These are phyloP conservation scores for Capronia coronata DNA, from an alignment of 2,329 filamentous ascomycete genomes.

Conservation along the genomic window DNA sequence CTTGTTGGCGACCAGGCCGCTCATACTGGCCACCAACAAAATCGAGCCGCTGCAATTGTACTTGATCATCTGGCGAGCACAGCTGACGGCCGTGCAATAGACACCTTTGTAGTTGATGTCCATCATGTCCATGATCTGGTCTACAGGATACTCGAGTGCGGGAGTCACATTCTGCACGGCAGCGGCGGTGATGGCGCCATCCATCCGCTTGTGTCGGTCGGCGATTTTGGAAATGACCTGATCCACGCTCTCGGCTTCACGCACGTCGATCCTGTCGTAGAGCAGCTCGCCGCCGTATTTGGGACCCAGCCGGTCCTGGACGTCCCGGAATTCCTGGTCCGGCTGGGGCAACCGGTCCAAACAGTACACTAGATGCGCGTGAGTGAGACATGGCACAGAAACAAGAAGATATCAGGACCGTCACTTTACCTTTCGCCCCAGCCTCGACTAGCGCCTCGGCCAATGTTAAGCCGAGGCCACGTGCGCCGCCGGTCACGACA, in stretches of 20 bases:
- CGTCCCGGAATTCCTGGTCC: conserved; percentile 38
- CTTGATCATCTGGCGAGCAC: conserved; percentile 59
- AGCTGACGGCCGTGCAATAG: conserved; percentile 35
- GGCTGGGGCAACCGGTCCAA: conserved; percentile 43
- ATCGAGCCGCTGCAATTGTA: conserved; percentile 55
- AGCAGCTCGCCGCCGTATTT: conserved; percentile 39
- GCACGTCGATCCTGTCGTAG: conserved; percentile 45
- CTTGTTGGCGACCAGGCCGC: conserved; percentile 53
- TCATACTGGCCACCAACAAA: conserved; percentile 58
- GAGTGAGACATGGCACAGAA: background rate
- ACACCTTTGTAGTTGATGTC: conserved; percentile 31
- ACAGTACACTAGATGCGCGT: conserved; percentile 39
- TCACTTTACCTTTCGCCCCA: conserved; percentile 42
- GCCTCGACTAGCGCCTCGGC: conserved; percentile 45
- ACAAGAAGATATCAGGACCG: conserved; percentile 10
- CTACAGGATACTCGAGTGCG: conserved; percentile 38
- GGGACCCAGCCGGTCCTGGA: conserved; percentile 34
- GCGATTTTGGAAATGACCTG: conserved; percentile 35
- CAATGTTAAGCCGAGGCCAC: conserved; percentile 42
- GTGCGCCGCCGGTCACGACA: conserved; percentile 40
- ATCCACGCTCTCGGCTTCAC: conserved; percentile 31
- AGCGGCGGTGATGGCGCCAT: conserved; percentile 40
- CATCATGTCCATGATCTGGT: conserved; percentile 34
- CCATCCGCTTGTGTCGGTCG: conserved; percentile 33
- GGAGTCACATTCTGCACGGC: conserved; percentile 40